phyloP scores from a whole-genome alignment of 2,329 filamentous ascomycete genomes.

The Colletotrichum sidae region DNA sequence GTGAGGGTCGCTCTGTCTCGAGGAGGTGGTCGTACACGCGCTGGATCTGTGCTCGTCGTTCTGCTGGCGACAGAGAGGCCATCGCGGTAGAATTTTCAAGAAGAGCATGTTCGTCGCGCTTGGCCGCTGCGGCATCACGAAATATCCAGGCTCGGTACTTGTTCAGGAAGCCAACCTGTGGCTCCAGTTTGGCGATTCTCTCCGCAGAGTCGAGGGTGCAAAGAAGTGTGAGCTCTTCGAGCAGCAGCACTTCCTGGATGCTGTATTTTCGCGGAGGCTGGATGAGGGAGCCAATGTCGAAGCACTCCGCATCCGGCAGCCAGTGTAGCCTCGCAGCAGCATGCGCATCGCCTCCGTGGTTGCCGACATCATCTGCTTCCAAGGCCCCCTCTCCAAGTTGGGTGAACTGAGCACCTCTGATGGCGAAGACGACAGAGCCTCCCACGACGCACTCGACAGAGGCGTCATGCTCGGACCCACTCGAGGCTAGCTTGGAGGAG shows the following conservation, averaged over 20 bases:
- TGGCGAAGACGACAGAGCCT: background rate
- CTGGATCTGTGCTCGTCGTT: background rate
- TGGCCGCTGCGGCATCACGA: background rate
- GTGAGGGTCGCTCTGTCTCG: too few relatives aligned
- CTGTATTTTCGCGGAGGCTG: background rate
- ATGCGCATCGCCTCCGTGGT: background rate
- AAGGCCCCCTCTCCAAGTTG: slow-evolving; percentile 9
- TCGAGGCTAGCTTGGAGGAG: background rate
- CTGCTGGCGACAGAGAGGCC: background rate
- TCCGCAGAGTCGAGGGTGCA: slow-evolving; percentile 7
- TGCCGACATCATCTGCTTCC: background rate
- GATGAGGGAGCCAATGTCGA: slow-evolving; percentile 3
- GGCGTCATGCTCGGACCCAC: slow-evolving; percentile 4
- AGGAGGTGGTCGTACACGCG: background rate
- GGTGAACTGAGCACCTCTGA: slow-evolving; percentile 17
- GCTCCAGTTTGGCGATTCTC: background rate
- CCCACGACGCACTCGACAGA: slow-evolving; percentile 13
- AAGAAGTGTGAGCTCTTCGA: background rate
- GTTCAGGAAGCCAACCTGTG: slow-evolving; percentile 3
- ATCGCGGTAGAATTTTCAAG: background rate
- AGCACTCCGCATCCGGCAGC: slow-evolving; percentile 25
- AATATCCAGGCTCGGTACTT: slow-evolving; percentile 3
- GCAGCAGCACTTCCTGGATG: background rate
- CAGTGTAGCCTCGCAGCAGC: slow-evolving; percentile 22
- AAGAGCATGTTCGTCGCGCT: too few relatives aligned